A percentile compares a stretch with the other conserved stretches of the same genome.
These are phyloP conservation scores for Salix arbutifolia DNA, from an alignment of 345 rosid genomes.

Conservation along the genomic window DNA sequence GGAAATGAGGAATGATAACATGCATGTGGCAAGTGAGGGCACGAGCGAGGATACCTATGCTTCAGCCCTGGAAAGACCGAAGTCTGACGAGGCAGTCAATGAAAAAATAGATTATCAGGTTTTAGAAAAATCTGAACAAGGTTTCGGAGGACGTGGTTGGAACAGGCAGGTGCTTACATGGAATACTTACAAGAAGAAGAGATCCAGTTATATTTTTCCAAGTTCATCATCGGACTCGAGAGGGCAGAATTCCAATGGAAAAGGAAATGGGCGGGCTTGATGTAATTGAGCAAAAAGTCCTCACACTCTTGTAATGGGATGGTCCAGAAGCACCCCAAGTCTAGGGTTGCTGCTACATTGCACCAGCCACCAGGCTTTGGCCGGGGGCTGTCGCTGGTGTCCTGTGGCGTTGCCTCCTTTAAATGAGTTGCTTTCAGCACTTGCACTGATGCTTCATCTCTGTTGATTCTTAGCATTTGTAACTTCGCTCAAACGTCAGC, in stretches of 20 bases:
- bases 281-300: background rate
- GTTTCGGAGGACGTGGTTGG: constrained; percentile 29
- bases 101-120: constrained; percentile 29
- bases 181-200: constrained; percentile 80
- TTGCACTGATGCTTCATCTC: background rate
- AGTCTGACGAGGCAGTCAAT: constrained; percentile 19
- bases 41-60: constrained; percentile 60
- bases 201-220: constrained; percentile 65
- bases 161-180: constrained; percentile 52
- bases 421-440: background rate
- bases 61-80: constrained; percentile 36
- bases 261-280: constrained; percentile 44
- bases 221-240: constrained; percentile 71
- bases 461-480: background rate
- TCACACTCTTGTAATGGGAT: background rate
- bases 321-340: background rate
- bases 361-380: background rate
- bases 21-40: constrained; percentile 52
- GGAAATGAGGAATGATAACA: constrained; percentile 31
- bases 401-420: background rate
- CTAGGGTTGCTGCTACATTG: background rate
- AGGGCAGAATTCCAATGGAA: constrained; percentile 64
- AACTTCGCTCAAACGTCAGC: background rate
- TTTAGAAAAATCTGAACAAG: constrained; percentile 41
- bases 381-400: background rate